Conservation (phyloP, 2,329 filamentous ascomycete genomes). For the Fusarium armeniacum region DNA sequence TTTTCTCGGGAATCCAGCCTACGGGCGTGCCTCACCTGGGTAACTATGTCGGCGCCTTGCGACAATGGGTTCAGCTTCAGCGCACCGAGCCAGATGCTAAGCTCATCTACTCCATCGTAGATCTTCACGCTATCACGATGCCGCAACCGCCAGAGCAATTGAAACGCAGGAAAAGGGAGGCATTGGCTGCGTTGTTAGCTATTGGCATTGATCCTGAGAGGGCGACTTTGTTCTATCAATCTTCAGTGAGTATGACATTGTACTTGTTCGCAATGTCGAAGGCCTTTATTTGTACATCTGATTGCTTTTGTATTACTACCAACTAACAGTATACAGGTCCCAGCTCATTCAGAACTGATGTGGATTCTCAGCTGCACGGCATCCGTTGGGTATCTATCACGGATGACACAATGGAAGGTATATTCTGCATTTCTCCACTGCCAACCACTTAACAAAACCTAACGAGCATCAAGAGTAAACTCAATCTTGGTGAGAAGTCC, state of each 20-base stretch:
- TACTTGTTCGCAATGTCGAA: neutral
- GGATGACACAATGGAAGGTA: slow-evolving; percentile 99
- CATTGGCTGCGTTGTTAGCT: slow-evolving; percentile 84
- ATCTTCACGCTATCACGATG: slow-evolving; percentile 92
- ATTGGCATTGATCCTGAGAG: slow-evolving; percentile 85
- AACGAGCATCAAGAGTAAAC: slow-evolving; percentile 72
- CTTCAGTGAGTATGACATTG: slow-evolving; percentile 66
- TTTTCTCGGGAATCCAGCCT: slow-evolving; percentile 98
- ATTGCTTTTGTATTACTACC: neutral
- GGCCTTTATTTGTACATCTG: neutral
- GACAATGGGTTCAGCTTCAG: slow-evolving; percentile 88
- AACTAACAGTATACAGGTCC: slow-evolving; percentile 64
- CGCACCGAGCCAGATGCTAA: slow-evolving; percentile 67
- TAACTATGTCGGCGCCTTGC: slow-evolving; percentile 92
- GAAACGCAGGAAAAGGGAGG: slow-evolving; percentile 76
- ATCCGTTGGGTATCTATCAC: slow-evolving; percentile 90
- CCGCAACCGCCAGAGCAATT: slow-evolving; percentile 75
- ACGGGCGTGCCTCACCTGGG: slow-evolving; percentile 94
- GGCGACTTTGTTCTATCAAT: slow-evolving; percentile 86
- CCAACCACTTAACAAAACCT: neutral
- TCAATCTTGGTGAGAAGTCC: slow-evolving; percentile 72
- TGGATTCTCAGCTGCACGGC: slow-evolving; percentile 96
- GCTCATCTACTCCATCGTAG: slow-evolving; percentile 88
- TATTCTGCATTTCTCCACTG: neutral
- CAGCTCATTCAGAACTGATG: slow-evolving; percentile 90